phyloP scores from a whole-genome alignment of 768 basidiomycete species.

The Fistulinella prunicolor region DNA sequence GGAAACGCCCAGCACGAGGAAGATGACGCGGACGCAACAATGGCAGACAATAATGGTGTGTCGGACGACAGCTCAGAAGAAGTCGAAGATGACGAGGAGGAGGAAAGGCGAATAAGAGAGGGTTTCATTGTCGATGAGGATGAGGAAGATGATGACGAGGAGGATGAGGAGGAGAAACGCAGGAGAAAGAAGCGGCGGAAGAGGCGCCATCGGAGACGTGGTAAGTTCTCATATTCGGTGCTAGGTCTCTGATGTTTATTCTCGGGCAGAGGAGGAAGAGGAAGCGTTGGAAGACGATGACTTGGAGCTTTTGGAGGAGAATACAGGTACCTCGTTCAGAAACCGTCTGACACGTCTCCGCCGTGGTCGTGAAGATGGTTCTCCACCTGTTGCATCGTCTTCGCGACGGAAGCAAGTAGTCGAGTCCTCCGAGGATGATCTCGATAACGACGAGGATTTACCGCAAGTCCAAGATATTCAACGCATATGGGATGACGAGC shows the following conservation, averaged over 20 bases:
- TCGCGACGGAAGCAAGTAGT: slow-evolving; percentile 58
- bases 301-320: slow-evolving; percentile 79
- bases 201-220: slow-evolving; percentile 56
- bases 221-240: slow-evolving; percentile 31
- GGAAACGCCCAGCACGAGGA: slow-evolving; percentile 47
- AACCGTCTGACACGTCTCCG: slow-evolving; percentile 73
- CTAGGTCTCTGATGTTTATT: slow-evolving; percentile 9
- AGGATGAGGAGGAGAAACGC: slow-evolving; percentile 53
- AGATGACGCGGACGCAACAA: slow-evolving; percentile 53
- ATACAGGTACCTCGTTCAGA: slow-evolving; percentile 78
- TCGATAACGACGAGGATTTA: slow-evolving; percentile 51
- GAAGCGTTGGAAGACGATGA: slow-evolving; percentile 83
- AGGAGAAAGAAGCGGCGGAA: slow-evolving; percentile 65
- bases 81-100: slow-evolving; percentile 89
- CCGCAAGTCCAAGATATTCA: slow-evolving; percentile 59
- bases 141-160: slow-evolving; percentile 75
- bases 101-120: slow-evolving; percentile 72
- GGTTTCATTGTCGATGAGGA: slow-evolving; percentile 95
- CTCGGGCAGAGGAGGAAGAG: slow-evolving; percentile 45
- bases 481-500: slow-evolving; percentile 78
- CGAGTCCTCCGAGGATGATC: slow-evolving; percentile 77
- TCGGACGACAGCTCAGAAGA: slow-evolving; percentile 88
- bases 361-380: slow-evolving; percentile 69
- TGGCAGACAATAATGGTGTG: slow-evolving; percentile 41
- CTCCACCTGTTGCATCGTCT: slow-evolving; percentile 60